Percentiles rank a stretch among this genome's conserved stretches.
Conservation (phyloP, 345 rosid species). For the Isatis tinctoria region DNA sequence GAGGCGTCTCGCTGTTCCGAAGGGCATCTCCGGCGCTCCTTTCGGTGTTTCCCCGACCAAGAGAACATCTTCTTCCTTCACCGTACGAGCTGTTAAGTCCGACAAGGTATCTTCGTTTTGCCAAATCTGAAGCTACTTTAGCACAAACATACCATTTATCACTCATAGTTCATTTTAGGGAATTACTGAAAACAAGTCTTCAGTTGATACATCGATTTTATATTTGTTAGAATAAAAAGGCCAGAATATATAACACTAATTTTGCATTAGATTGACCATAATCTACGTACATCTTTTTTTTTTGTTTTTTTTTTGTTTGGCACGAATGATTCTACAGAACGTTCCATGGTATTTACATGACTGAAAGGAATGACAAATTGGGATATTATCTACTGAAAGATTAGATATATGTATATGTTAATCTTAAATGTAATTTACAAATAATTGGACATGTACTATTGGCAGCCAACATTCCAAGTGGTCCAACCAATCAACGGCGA, state of each 20-base stretch:
- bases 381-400: no score
- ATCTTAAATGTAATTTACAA: not conserved
- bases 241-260: not conserved
- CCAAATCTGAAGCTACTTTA: not conserved
- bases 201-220: no score
- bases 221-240: not conserved
- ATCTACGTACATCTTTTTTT: not conserved
- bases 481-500: constrained; percentile 94
- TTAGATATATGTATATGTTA: no score
- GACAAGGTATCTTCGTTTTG: constrained; percentile 46
- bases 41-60: constrained; percentile 49
- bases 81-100: constrained; percentile 68
- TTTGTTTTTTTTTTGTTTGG: no score
- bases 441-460: not conserved
- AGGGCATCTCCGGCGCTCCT: constrained; percentile 62
- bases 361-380: not conserved
- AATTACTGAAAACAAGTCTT: no score
- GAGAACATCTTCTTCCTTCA: constrained; percentile 52
- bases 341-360: not conserved
- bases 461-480: constrained; percentile 90
- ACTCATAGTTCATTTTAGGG: not conserved
- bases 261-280: not conserved
- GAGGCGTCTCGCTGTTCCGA: constrained; percentile 45
- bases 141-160: not conserved
- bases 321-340: not conserved